Percentiles rank a stretch among this genome's conserved stretches.
These are phyloP conservation scores for Beta corolliflora DNA, from an alignment of 179 eudicot genomes.

Conservation along the genomic window DNA sequence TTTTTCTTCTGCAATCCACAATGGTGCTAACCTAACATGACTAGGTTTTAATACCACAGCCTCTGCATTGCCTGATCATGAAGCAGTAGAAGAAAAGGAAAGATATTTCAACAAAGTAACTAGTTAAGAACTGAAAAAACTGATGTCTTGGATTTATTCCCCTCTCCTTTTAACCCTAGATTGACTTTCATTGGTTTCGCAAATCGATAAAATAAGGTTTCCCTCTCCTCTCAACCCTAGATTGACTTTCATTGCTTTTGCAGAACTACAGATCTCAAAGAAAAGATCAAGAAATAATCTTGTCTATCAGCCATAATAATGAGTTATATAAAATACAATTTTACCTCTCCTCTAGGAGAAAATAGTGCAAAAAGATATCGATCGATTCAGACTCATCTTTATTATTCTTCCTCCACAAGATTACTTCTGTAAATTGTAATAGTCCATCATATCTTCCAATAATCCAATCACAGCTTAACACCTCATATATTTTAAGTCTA, in stretches of 20 bases:
- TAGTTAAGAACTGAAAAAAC: background rate
- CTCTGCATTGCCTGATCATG: slow-evolving; percentile 30
- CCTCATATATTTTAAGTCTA: background rate
- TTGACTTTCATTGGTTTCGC: background rate
- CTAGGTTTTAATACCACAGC: slow-evolving; percentile 29
- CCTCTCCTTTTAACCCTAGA: background rate
- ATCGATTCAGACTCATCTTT: background rate
- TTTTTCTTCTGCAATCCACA: slow-evolving; percentile 37
- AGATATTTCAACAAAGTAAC: background rate
- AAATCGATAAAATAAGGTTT: too few species aligned
- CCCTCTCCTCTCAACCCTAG: background rate
- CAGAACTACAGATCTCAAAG: background rate
- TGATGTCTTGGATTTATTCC: too few species aligned
- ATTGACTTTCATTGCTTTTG: too few species aligned
- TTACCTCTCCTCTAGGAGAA: too few species aligned
- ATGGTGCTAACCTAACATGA: slow-evolving; percentile 41
- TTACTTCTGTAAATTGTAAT: background rate
- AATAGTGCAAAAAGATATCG: background rate
- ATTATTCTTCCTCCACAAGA: background rate
- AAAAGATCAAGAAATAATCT: background rate
- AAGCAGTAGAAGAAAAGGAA: slow-evolving; percentile 6
- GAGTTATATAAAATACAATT: background rate
- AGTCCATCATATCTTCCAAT: background rate
- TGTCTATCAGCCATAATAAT: background rate
- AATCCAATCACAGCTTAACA: background rate